Base-by-base conservation (phyloP, 768 basidiomycete genomes). In the Auricularia sp. region DNA sequence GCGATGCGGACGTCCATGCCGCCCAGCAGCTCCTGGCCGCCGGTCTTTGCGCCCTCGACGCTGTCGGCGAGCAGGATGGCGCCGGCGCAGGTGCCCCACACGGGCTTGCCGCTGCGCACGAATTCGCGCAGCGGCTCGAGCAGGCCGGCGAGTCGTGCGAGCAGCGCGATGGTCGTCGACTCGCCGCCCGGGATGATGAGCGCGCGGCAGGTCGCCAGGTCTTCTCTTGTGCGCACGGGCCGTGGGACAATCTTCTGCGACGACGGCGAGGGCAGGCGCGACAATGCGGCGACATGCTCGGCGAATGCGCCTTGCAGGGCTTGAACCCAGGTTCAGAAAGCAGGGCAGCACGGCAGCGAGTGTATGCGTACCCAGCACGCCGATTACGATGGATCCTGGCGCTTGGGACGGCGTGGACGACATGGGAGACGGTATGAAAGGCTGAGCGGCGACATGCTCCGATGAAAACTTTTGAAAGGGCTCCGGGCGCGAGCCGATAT, bases 21-120 rank as follows among this genome's bases (percentile, higher is more conserved):
- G 36, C 87, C 87, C 11, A 96, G 76, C 14, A 94, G 80, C 69
- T 94, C 90, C 73, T 96, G 94, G 1, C 93, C 93, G 36, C 90
- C 91, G 70, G 86, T 87, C 78, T 93, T 94, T 3, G 86, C 83
- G 54, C 89, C 88, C 54, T 87, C 84, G 2, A 92, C 83, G 13
- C 80, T 76, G 67, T 87, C 81, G 2, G 94, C 83, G 58, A 98
- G 83, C 21, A 98, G 78, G 63, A 98, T 97, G 47, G 94, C 94
- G 11, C 96, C 95, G 0, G 95, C 95, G 75, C 95, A 98, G 0
- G 94, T 97, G 2, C 95, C 95, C 94, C 94, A 98, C 2, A 94
- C 84, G 0, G 92, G 86, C 71, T 89, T 92, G 0, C 71, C 73
- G 16, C 64, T 62, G 68, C 78, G 78, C n/a, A 87, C 79, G 68